phyloP scores from a whole-genome alignment of 805 yeast species.

The Candida mattraensis region DNA sequence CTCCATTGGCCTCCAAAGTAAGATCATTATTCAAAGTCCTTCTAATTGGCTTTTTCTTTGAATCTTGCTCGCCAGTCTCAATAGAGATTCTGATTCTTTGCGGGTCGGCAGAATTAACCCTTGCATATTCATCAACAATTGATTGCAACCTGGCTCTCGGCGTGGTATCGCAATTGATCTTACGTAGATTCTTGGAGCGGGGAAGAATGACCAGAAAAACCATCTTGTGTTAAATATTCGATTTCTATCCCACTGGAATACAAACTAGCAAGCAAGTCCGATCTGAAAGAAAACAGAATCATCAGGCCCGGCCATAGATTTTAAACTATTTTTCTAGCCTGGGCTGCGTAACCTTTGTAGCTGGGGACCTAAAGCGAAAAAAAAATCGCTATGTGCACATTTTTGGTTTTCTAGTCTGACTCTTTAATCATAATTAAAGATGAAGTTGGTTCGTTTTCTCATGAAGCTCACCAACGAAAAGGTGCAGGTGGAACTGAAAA shows the following conservation, averaged over 20 bases:
- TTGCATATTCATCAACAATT: constrained; percentile 42
- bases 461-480: constrained; percentile 85
- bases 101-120: constrained; percentile 39
- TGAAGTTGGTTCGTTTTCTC: constrained; percentile 75
- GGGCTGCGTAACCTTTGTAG: constrained; percentile 16
- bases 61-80: constrained; percentile 28
- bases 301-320: neutral
- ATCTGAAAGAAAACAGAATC: neutral
- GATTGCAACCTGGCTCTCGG: constrained; percentile 34
- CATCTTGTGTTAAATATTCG: constrained; percentile 32
- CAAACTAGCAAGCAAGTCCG: neutral
- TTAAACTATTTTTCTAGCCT: constrained; percentile 2
- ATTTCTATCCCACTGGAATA: neutral
- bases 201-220: constrained; percentile 52
- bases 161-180: constrained; percentile 43
- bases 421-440: constrained; percentile 21
- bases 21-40: constrained; percentile 45
- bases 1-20: constrained; percentile 47
- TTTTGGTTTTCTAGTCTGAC: constrained; percentile 1
- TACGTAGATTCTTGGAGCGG: constrained; percentile 58
- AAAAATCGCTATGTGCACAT: neutral
- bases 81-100: constrained; percentile 59
- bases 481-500: constrained; percentile 87
- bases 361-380: too few relatives aligned
- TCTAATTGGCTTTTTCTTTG: constrained; percentile 36